Evolutionary conservation across 2,329 filamentous ascomycete species (phyloP), one percentile per base, ranked within the genome.

Genomic region (Uncinocarpus reesii): DNA sequence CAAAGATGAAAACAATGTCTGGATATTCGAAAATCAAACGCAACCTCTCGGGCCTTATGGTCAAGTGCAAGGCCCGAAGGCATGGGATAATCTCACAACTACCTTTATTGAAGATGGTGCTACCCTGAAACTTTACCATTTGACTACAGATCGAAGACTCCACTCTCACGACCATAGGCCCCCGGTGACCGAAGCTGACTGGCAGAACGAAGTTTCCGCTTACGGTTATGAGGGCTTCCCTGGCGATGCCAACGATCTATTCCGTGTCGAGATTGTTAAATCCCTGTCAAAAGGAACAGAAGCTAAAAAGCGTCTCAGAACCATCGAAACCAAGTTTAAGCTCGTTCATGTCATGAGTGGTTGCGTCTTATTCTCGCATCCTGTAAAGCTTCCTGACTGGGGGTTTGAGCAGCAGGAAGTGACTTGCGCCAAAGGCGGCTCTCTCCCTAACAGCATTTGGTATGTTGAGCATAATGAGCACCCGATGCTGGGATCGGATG

Each of bases 1-100:
- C 77, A 96, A 96, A 76, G 92, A 98, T 60, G 87, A 95, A 64
- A 98, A 98, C 77, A 98, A 98, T 65, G 59, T 94, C 49, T 98
- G 86, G 80, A 70, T 95, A 29, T 65, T 96, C 49, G 92, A 98
- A 73, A 98, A 98, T 66, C 86, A 93, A 70, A 98, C 92, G 7
- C 87, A 95, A 62, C 92, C 92, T 7, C 73, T 92, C 15, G 82
- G 81, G 49, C 71, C 78, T 47, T 78, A 87, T 56, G 88, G 86
- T 46, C 76, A 85, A 53, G 83, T 95, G 54, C 82, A 84, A 57
- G 89, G 89, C 36, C 85, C 87, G 1, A 70, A 74, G 42, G 90
- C 88, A 7, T 96, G 90, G 90, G 84, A 95, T 61, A 78, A 74
- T 44, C 65, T 86, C 13, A 83, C 86, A 50, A 74, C 61, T 54